Percentiles rank a stretch among this genome's conserved stretches.
Conservation (phyloP, 176 grass and related monocot species). For the Alopecurus myosuroides region DNA sequence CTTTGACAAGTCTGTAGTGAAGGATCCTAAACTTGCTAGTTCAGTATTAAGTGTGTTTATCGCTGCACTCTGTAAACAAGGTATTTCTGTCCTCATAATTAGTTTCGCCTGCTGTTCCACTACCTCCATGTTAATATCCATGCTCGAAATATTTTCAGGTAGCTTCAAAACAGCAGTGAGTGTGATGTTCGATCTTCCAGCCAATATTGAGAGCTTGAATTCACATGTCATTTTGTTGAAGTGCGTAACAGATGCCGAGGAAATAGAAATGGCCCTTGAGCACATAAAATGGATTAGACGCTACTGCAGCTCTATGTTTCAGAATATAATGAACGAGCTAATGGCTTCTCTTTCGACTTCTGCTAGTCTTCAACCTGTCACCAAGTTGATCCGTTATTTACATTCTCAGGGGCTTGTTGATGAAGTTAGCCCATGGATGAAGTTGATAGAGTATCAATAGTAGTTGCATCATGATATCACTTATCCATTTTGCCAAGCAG, state of each 20-base stretch:
- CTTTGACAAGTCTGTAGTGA: constrained; percentile 48
- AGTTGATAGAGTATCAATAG: constrained; percentile 10
- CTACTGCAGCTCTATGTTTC: constrained; percentile 38
- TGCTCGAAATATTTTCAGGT: constrained; percentile 40
- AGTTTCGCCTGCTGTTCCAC: not conserved
- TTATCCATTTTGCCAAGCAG: not conserved
- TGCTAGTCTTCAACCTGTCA: constrained; percentile 57
- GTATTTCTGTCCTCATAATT: constrained; percentile 24
- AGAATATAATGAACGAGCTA: constrained; percentile 57
- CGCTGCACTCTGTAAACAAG: constrained; percentile 64
- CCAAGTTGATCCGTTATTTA: constrained; percentile 52
- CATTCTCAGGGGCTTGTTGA: constrained; percentile 45
- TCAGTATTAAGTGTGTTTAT: constrained; percentile 41
- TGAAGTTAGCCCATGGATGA: constrained; percentile 57
- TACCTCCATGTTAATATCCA: not conserved
- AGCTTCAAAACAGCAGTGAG: constrained; percentile 36
- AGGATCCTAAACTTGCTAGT: constrained; percentile 55
- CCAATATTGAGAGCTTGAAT: constrained; percentile 38
- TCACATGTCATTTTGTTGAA: constrained; percentile 76
- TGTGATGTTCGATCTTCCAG: constrained; percentile 41
- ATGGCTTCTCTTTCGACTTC: constrained; percentile 78
- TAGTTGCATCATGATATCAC: not conserved
- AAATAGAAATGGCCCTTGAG: constrained; percentile 66
- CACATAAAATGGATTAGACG: constrained; percentile 62
- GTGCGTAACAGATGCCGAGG: constrained; percentile 50